Evolutionary conservation across 495 filamentous ascomycete genomes (phyloP).

Genomic region (Elasticomyces elasticus): DNA sequence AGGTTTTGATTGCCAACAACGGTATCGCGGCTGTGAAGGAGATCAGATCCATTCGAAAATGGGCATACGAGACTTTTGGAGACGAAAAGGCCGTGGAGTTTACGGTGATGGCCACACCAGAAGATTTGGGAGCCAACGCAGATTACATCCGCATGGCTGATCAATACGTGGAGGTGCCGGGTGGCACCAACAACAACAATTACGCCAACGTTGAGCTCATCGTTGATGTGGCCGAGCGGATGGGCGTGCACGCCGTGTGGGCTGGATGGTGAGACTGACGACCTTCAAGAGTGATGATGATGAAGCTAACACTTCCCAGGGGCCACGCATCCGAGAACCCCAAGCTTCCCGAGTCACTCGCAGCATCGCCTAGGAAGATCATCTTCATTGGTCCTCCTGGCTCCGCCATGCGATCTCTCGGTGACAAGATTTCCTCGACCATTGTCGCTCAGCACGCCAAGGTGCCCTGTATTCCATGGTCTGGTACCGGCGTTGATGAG

Average conservation of each 20-base stretch:
- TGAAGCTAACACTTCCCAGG: conserved; percentile 39
- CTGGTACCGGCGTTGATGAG: conserved; percentile 77
- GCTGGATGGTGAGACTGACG: conserved; percentile 68
- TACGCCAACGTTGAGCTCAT: conserved; percentile 99
- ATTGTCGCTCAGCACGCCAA: conserved; percentile 97
- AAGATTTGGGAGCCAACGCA: conserved; percentile 93
- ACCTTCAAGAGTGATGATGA: not conserved
- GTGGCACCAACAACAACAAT: conserved; percentile 99
- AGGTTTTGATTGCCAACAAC: conserved; percentile 99
- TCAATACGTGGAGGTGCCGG: conserved; percentile 97
- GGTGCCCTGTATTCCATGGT: conserved; percentile 98
- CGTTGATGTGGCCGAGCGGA: conserved; percentile 97
- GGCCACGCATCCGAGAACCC: conserved; percentile 99
- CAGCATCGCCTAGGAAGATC: conserved; percentile 93
- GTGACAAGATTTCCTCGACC: conserved; percentile 99
- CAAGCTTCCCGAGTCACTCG: conserved; percentile 87
- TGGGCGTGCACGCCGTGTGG: conserved; percentile 97
- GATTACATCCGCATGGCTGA: conserved; percentile 99
- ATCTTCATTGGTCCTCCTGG: conserved; percentile 97
- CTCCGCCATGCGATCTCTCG: conserved; percentile 95
- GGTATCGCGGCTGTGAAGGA: conserved; percentile 99
- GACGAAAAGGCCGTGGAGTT: conserved; percentile 98
- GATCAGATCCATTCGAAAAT: conserved; percentile 97
- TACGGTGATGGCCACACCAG: conserved; percentile 99
- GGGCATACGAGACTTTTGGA: conserved; percentile 98